Evolutionary conservation across 495 filamentous ascomycete genomes (phyloP).

Genomic region (Tuber brumale): DNA sequence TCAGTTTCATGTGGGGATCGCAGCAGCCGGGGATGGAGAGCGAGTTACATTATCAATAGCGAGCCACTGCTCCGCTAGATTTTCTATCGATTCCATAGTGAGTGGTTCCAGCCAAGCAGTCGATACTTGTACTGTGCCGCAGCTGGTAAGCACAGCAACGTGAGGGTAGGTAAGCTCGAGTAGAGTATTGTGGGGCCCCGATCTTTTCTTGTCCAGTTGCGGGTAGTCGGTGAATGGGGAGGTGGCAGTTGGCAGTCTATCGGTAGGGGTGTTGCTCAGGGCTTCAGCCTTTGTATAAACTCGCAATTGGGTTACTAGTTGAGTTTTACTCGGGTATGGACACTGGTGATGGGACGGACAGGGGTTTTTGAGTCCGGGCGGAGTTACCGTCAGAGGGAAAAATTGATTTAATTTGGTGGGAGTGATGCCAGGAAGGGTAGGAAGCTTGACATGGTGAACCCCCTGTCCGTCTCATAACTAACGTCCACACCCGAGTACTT

Average conservation of each 20-base stretch:
- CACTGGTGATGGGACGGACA: too few species aligned
- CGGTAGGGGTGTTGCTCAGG: background rate
- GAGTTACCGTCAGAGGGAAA: too few species aligned
- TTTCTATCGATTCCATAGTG: conserved; percentile 22
- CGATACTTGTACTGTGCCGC: background rate
- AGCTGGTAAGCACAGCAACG: background rate
- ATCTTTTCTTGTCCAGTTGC: conserved; percentile 18
- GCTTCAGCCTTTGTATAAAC: background rate
- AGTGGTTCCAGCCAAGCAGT: background rate
- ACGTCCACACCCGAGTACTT: too few species aligned
- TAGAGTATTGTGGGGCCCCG: conserved; percentile 3
- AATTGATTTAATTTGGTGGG: too few species aligned
- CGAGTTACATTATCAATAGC: conserved; percentile 53
- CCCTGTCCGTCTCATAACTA: too few species aligned
- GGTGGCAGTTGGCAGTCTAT: background rate
- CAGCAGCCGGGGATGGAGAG: background rate
- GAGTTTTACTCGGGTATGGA: too few species aligned
- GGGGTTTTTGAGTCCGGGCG: too few species aligned
- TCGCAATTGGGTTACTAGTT: background rate
- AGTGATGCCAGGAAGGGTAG: too few species aligned
- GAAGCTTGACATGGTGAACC: too few species aligned
- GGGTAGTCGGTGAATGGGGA: background rate
- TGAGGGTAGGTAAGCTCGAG: background rate
- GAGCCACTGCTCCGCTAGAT: conserved; percentile 51
- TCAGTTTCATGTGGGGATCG: conserved; percentile 6